Evolutionary conservation across 2,329 filamentous ascomycete species (phyloP), one percentile per base, ranked within the genome.

Genomic region (Alternaria sp.): DNA sequence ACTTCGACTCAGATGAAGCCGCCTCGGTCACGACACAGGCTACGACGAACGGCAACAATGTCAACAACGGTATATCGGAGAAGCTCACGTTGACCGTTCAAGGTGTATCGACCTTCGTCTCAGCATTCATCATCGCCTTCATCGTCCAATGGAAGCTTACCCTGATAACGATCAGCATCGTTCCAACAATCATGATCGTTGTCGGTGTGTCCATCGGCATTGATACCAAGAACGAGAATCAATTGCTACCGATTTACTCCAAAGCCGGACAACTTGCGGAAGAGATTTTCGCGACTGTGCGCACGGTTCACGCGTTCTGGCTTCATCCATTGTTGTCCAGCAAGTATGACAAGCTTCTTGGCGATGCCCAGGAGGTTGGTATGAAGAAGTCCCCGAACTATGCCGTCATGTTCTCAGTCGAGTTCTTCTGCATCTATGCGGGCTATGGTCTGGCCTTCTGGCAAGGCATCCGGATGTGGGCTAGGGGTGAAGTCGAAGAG

Each of bases 11-110:
- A 74, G 86, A 97, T 13, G 95, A 94, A 55, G 91, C 93, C 32
- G 94, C 95, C 62, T 96, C 97, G 81, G 92, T 98, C 64, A 97
- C 94, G 0, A 97, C 94, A 1, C 90, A 94, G 67, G 97, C 97
- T 71, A 98, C 95, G 0, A 91, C 94, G 11, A 95, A 98, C 78
- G 97, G 93, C 47, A 97, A 97, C 74, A 84, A 97, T 57, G 90
- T 98, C 59, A 95, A 97, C 79, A 94, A 97, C 69, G 95, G 93
- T 60, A 93, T 99, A 49, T 75, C 77, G 1, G 77, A 78, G 46
- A 80, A 79, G 62, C 76, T 83, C 4, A 81, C 81, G 5, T 77
- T 84, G 32, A 82, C 81, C 47, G 76, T 84, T 6, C 82, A 83
- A 63, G 74, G 69, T 8, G 23, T 77, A 6, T 78, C 77, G 3